phyloP scores from a whole-genome alignment of 2,329 filamentous ascomycete species.

The Cladosporium sphaerospermum region DNA sequence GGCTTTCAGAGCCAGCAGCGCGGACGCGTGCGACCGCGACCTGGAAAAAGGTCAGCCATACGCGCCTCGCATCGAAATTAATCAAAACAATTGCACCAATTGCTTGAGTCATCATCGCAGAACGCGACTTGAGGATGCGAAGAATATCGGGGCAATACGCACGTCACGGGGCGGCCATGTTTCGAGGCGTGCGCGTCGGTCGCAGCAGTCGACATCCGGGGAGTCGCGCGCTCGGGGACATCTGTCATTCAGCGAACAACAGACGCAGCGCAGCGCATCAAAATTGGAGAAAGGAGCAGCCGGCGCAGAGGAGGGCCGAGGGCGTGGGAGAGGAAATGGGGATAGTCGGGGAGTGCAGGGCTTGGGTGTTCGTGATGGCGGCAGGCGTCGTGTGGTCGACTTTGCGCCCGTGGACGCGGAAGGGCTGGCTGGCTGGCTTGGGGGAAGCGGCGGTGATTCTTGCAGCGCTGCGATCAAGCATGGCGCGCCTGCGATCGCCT shows the following conservation, averaged over 20 bases:
- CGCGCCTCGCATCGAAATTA: constrained; percentile 34
- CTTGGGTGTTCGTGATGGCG: too few species aligned
- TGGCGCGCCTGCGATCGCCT: too few species aligned
- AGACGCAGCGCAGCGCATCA: constrained; percentile 16
- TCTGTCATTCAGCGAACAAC: constrained; percentile 38
- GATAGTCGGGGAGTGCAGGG: too few species aligned
- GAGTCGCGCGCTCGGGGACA: constrained; percentile 4
- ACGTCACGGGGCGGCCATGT: constrained; percentile 9
- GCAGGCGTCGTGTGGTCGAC: too few species aligned
- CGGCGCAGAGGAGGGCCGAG: too few species aligned
- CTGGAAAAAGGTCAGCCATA: constrained; percentile 17
- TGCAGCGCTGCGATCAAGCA: too few species aligned
- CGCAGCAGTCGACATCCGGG: constrained; percentile 9
- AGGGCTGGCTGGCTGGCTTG: too few species aligned
- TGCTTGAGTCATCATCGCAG: not conserved
- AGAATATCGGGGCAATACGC: constrained; percentile 11
- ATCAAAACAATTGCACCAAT: constrained; percentile 23
- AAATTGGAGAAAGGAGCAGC: not conserved
- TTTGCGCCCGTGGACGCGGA: too few species aligned
- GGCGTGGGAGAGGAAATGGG: too few species aligned
- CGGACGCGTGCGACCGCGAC: constrained; percentile 11
- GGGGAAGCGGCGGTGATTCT: too few species aligned
- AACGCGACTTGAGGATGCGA: constrained; percentile 16
- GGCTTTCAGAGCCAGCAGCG: constrained; percentile 11
- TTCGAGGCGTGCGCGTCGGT: constrained; percentile 6